Base-by-base conservation (phyloP, 2,329 filamentous ascomycete species). In the Cladosporium austrohemisphaericum region DNA sequence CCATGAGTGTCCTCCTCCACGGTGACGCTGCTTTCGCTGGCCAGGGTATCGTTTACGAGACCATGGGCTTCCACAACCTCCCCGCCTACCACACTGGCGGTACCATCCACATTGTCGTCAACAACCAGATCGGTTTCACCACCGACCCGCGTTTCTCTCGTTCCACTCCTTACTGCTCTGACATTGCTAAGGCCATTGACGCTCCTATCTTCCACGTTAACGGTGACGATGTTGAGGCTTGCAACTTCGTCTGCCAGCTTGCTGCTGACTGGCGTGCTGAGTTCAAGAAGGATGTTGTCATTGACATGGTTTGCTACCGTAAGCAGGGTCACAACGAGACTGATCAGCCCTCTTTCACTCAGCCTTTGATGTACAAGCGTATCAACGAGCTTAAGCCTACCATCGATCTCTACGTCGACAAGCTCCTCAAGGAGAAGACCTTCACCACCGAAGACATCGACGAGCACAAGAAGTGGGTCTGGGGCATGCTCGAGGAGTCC, bases 41-140 rank as follows among this genome's bases (percentile, higher is more conserved):
- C 33, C 93, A 98, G 75, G 93, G 93, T 76, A 80, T 98, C 54
- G 93, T 98, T 55, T 98, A 98, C 72, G 93, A 98, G 74, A 97
- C 91, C 64, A 87, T 98, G 72, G 93, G 93, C 56, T 96, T 98
- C 83, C 87, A 95, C 75, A 86, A 89, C 45, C 83, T 98, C 29
- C 93, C 93, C 23, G 88, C 87, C 60, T 98, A 96, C 76, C 95
- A 94, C 41, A 97, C 93, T 47, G 93, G 93, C 63, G 93, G 93
- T 66, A 98, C 93, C 51, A 88, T 98, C 62, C 93, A 98, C 73
- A 79, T 98, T 58, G 84, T 98, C 52, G 92, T 97, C 61, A 98
- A 98, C 83, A 98, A 98, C 80, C 93, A 98, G 79, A 98, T 98
- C 69, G 93, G 93, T 71, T 98, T 98, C 79, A 98, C 93, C 47